Evolutionary conservation across 164 flowering plant genomes (phyloP).

Genomic region (Macadamia integrifolia): DNA sequence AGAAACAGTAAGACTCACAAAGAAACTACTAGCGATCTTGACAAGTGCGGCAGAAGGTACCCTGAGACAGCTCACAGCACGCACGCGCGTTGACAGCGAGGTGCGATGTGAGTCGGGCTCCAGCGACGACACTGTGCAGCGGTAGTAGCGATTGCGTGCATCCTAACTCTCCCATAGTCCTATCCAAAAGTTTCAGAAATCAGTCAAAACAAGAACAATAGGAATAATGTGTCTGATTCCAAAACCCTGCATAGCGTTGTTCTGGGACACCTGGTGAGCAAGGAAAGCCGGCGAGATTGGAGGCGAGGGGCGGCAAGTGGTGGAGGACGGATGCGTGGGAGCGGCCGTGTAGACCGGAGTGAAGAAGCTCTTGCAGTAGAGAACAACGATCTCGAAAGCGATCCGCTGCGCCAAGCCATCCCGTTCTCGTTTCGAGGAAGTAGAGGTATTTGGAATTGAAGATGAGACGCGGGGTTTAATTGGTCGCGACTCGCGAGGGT

Average conservation of each 20-base stretch:
- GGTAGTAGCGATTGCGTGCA: conserved; percentile 70
- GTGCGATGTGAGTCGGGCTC: conserved; percentile 56
- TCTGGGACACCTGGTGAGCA: conserved; percentile 41
- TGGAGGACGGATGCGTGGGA: conserved; percentile 58
- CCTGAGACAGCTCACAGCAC: conserved; percentile 84
- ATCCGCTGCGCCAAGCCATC: not conserved
- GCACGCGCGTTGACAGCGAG: conserved; percentile 56
- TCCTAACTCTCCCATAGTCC: conserved; percentile 70
- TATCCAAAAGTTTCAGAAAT: conserved; percentile 7
- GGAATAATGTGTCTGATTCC: not conserved
- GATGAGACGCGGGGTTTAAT: too few relatives aligned
- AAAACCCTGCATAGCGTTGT: not conserved
- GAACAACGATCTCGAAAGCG: not conserved
- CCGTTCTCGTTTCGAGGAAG: not conserved
- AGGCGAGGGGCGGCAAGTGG: conserved; percentile 38
- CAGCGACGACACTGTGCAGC: conserved; percentile 36
- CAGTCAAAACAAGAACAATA: not conserved
- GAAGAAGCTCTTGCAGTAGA: not conserved
- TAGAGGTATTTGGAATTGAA: too few relatives aligned
- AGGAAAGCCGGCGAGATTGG: conserved; percentile 48
- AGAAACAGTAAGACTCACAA: conserved; percentile 71
- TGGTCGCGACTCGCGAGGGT: too few relatives aligned
- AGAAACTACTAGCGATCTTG: conserved; percentile 91
- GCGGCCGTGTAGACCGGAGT: conserved; percentile 8
- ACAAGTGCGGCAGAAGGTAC: conserved; percentile 95